Evolutionary conservation across 345 rosid species (phyloP).

Genomic region (Citrus mangshanensis): DNA sequence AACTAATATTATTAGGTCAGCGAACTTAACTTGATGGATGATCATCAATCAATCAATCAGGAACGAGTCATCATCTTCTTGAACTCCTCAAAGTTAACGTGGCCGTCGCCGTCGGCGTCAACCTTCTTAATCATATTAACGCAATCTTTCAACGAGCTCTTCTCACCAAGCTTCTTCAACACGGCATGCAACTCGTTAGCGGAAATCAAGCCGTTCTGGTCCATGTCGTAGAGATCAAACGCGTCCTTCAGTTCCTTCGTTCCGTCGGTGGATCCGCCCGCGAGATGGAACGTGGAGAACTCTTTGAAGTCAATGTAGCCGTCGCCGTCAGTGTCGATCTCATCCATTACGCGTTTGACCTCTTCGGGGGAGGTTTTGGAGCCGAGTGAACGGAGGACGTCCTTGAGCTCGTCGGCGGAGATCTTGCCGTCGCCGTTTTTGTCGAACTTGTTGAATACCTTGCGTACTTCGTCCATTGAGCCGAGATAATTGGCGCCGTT

Average conservation of each 20-base stretch:
- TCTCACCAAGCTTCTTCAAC: constrained; percentile 78
- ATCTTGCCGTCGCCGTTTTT: constrained; percentile 91
- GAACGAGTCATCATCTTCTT: constrained; percentile 76
- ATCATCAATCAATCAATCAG: neutral
- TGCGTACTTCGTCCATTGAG: constrained; percentile 46
- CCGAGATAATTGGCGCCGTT: constrained; percentile 25
- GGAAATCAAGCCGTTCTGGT: constrained; percentile 80
- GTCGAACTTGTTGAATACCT: constrained; percentile 73
- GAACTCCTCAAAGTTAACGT: constrained; percentile 91
- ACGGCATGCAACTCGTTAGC: constrained; percentile 70
- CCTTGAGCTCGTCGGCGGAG: constrained; percentile 65
- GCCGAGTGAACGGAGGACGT: constrained; percentile 54
- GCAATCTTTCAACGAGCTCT: constrained; percentile 62
- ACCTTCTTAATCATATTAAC: constrained; percentile 81
- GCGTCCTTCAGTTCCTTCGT: constrained; percentile 70
- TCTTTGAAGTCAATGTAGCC: constrained; percentile 79
- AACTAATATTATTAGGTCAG: neutral
- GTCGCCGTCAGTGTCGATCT: constrained; percentile 86
- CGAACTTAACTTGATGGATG: neutral
- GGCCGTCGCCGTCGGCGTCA: constrained; percentile 88
- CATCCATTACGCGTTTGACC: constrained; percentile 54
- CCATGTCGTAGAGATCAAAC: constrained; percentile 77
- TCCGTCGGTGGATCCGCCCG: constrained; percentile 10
- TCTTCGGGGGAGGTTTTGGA: constrained; percentile 49
- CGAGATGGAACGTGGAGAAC: constrained; percentile 47